Evolutionary conservation across 495 filamentous ascomycete species (phyloP).

Genomic region (Thozetella sp.): DNA sequence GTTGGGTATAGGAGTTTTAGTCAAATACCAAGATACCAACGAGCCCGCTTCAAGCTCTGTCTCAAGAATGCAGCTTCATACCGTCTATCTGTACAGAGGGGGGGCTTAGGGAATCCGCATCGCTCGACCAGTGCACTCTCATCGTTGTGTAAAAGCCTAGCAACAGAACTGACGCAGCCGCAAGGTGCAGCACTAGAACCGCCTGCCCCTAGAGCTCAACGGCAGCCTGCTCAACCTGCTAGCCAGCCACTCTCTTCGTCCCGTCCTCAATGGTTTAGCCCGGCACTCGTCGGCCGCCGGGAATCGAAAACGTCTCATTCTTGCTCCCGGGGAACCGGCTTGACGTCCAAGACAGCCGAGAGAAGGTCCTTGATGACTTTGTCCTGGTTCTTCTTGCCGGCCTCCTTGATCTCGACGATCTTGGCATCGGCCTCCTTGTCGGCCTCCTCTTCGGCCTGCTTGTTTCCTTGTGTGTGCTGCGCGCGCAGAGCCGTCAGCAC

Average conservation of each 20-base stretch:
- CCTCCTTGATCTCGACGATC: slow-evolving; percentile 78
- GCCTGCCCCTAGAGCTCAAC: no score
- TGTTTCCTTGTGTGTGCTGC: slow-evolving; percentile 90
- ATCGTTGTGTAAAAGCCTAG: neutral
- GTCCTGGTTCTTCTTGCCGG: slow-evolving; percentile 75
- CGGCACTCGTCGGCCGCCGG: neutral
- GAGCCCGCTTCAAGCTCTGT: neutral
- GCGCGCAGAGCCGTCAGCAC: no score
- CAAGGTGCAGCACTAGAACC: no score
- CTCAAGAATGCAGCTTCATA: neutral
- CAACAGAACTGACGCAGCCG: no score
- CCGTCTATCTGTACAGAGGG: neutral
- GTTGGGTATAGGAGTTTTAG: neutral
- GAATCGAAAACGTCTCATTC: neutral
- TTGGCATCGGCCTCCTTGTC: slow-evolving; percentile 78
- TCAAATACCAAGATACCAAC: slow-evolving; percentile 4
- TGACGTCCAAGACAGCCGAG: slow-evolving; percentile 75
- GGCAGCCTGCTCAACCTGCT: no score
- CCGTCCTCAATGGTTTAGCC: neutral
- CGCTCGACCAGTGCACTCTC: neutral
- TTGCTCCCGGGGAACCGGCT: slow-evolving; percentile 60
- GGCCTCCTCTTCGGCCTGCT: slow-evolving; percentile 84
- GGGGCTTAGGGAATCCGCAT: neutral
- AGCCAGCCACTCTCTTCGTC: neutral
- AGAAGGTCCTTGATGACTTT: slow-evolving; percentile 82